These are phyloP conservation scores for Climacium dendroides DNA, from an alignment of 225 moss, liverwort and hornwort genomes.

Conservation along the genomic window DNA sequence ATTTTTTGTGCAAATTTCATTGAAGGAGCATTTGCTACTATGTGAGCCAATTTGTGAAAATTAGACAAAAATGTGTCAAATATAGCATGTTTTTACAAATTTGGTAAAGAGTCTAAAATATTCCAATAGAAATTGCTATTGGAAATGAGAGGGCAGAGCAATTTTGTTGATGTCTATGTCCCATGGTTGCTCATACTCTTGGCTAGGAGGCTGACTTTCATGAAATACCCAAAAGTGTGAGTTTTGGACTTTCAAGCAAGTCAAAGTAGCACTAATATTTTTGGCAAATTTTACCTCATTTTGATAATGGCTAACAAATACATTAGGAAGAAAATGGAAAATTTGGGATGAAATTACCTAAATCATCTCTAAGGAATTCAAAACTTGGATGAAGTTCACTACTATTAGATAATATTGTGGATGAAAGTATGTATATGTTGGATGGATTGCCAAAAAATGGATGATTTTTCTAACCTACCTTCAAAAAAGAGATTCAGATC, in stretches of 20 bases:
- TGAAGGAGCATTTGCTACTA: background rate
- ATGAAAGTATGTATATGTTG: background rate
- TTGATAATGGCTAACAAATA: background rate
- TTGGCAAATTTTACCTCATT: background rate
- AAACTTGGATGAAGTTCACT: background rate
- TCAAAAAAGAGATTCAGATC: background rate
- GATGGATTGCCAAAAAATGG: background rate
- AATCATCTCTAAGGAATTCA: background rate
- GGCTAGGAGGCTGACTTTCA: background rate
- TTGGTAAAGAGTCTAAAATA: background rate
- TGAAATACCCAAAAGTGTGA: background rate
- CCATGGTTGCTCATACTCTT: background rate
- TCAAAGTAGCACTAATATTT: rapidly evolving
- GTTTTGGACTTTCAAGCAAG: background rate
- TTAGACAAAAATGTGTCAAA: background rate
- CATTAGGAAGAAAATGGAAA: background rate
- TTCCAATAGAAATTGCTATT: background rate
- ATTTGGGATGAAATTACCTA: background rate
- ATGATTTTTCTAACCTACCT: background rate
- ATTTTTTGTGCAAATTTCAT: too few relatives aligned
- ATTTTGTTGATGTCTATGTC: background rate
- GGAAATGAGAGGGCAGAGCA: background rate
- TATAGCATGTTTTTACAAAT: background rate
- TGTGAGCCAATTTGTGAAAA: background rate
- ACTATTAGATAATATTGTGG: background rate